Percentiles rank a stretch among this genome's conserved stretches.
Evolutionary conservation across 306 rosid genomes (phyloP).

Genomic region (Urtica urens): DNA sequence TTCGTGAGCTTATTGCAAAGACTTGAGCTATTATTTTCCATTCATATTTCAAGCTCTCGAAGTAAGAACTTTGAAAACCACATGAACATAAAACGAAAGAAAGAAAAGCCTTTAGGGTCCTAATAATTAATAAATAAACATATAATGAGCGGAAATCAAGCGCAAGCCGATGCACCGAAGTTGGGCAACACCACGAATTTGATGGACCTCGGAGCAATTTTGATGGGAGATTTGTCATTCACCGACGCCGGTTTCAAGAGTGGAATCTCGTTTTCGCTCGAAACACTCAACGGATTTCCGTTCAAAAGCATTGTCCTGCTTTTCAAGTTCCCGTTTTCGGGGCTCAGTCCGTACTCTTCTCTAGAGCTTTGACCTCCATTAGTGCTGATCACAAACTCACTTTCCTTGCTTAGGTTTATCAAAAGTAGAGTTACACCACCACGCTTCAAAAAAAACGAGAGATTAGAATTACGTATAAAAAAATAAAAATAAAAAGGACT

Average conservation of each 20-base stretch:
- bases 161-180: slow-evolving; percentile 48
- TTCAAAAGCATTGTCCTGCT: slow-evolving; percentile 67
- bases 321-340: slow-evolving; percentile 38
- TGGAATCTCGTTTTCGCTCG: slow-evolving; percentile 59
- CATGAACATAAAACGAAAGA: no score
- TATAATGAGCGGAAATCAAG: no score
- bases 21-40: no score
- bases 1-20: no score
- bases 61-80: no score
- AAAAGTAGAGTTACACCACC: slow-evolving; percentile 59
- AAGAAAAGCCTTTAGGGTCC: no score
- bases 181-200: slow-evolving; percentile 36
- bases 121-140: no score
- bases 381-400: slow-evolving; percentile 68
- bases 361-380: slow-evolving; percentile 44
- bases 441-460: slow-evolving; percentile 30
- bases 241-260: slow-evolving; percentile 34
- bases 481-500: neutral
- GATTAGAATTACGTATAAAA: no score
- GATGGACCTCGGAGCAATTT: slow-evolving; percentile 29
- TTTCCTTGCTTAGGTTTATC: slow-evolving; percentile 73
- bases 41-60: no score
- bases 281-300: slow-evolving; percentile 47
- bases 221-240: slow-evolving; percentile 32
- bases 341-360: slow-evolving; percentile 74